Conservation (phyloP, 129 eudicot species). For the Lactuca sativa region DNA sequence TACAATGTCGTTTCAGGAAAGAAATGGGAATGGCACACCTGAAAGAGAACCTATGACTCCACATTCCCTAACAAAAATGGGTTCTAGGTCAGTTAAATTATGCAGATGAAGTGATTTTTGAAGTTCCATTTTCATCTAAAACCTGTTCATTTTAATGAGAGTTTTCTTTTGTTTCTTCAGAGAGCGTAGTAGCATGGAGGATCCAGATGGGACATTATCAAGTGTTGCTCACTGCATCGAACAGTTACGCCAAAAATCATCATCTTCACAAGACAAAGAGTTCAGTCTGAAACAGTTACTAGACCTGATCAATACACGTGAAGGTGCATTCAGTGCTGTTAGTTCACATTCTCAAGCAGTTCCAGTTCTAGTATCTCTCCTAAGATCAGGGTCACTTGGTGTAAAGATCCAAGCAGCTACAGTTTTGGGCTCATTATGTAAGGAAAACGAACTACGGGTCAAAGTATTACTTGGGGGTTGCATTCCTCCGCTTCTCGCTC, state of each 20-base stretch:
- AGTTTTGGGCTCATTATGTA: slow-evolving; percentile 90
- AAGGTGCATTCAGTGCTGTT: slow-evolving; percentile 96
- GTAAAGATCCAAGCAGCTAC: slow-evolving; percentile 92
- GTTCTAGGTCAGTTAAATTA: slow-evolving; percentile 60
- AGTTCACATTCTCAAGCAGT: slow-evolving; percentile 99
- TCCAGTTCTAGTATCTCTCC: slow-evolving; percentile 97
- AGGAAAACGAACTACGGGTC: slow-evolving; percentile 89
- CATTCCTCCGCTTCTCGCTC: slow-evolving; percentile 96
- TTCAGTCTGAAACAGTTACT: slow-evolving; percentile 66
- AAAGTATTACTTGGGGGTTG: slow-evolving; percentile 97
- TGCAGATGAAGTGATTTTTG: not conserved
- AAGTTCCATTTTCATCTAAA: slow-evolving; percentile 19
- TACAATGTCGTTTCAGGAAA: slow-evolving; percentile 59
- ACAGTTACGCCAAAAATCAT: slow-evolving; percentile 86
- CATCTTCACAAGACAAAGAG: slow-evolving; percentile 84
- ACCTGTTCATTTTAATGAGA: slow-evolving; percentile 2
- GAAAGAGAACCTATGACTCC: slow-evolving; percentile 86
- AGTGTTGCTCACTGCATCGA: slow-evolving; percentile 99
- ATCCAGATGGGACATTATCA: slow-evolving; percentile 96
- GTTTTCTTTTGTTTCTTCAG: slow-evolving; percentile 38
- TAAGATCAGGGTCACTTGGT: slow-evolving; percentile 88
- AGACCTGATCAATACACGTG: slow-evolving; percentile 87
- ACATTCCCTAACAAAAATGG: slow-evolving; percentile 56
- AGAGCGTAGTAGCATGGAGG: slow-evolving; percentile 92
- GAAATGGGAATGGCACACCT: slow-evolving; percentile 70